Percentiles rank a stretch among this genome's conserved stretches.
Conservation (phyloP, 1,284 basidiomycete genomes). For the Xanthoconium separans region DNA sequence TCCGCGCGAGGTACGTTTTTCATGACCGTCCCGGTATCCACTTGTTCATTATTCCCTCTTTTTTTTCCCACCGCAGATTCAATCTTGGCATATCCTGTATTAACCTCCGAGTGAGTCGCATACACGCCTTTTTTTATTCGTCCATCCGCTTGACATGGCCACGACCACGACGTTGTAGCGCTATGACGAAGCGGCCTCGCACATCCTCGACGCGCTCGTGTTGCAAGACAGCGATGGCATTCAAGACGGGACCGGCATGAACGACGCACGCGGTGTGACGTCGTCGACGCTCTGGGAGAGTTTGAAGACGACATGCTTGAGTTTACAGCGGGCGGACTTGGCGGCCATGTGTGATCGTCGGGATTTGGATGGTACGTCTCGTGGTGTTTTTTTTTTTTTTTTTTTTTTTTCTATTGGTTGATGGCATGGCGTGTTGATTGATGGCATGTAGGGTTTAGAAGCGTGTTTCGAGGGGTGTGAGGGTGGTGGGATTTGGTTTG, state of each 20-base stretch:
- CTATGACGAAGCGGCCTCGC: slow-evolving; percentile 81
- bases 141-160: too few relatives aligned
- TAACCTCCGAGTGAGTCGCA: slow-evolving; percentile 68
- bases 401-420: not conserved
- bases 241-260: slow-evolving; percentile 43
- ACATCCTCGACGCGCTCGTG: slow-evolving; percentile 82
- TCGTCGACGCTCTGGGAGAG: slow-evolving; percentile 83
- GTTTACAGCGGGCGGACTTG: slow-evolving; percentile 73
- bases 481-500: not conserved
- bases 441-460: slow-evolving; percentile 15
- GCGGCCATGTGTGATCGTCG: slow-evolving; percentile 67
- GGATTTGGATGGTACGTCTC: slow-evolving; percentile 64
- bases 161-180: slow-evolving; percentile 41
- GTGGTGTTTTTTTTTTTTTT: not conserved
- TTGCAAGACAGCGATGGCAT: slow-evolving; percentile 82
- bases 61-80: slow-evolving; percentile 50
- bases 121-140: not conserved
- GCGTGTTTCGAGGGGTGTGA: slow-evolving; percentile 5
- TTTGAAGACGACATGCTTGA: slow-evolving; percentile 75
- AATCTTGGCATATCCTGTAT: slow-evolving; percentile 91
- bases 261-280: slow-evolving; percentile 67
- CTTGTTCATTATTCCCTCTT: not conserved
- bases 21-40: slow-evolving; percentile 12
- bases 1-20: slow-evolving; percentile 73
- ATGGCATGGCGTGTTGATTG: not conserved